A percentile compares a stretch with the other conserved stretches of the same genome.
Conservation (phyloP, 1,139 yeast genomes). For the Suhomyces bribrorum region DNA sequence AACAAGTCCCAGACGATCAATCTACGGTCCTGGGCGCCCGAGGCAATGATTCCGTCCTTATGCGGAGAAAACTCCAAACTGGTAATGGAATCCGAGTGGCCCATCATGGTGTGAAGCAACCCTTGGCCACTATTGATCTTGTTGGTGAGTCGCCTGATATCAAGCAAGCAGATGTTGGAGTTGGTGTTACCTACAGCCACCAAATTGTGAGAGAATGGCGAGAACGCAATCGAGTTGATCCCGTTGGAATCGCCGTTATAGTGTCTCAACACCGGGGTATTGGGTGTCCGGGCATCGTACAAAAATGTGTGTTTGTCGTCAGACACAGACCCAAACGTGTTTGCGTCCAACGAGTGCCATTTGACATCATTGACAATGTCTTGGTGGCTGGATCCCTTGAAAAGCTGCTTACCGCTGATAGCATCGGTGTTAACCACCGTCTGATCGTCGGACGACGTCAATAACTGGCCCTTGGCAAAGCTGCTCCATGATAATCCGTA, state of each 20-base stretch:
- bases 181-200: constrained; percentile 71
- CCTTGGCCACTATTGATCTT: constrained; percentile 24
- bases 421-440: constrained; percentile 62
- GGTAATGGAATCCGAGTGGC: constrained; percentile 71
- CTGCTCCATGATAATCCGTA: constrained; percentile 72
- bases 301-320: constrained; percentile 56
- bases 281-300: constrained; percentile 41
- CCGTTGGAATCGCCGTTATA: constrained; percentile 41
- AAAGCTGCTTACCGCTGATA: constrained; percentile 15
- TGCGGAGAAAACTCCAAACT: constrained; percentile 72
- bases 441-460: constrained; percentile 66
- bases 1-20: constrained; percentile 73
- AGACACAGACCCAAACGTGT: constrained; percentile 66
- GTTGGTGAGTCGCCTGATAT: constrained; percentile 49
- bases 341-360: constrained; percentile 58
- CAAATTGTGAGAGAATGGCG: constrained; percentile 59
- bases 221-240: constrained; percentile 65
- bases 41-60: constrained; percentile 69
- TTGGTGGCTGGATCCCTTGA: constrained; percentile 40
- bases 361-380: constrained; percentile 74
- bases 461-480: constrained; percentile 45
- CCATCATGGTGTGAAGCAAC: constrained; percentile 68
- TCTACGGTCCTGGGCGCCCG: constrained; percentile 72
- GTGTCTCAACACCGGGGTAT: constrained; percentile 29
- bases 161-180: constrained; percentile 64